phyloP scores from a whole-genome alignment of 306 rosid genomes.

The Castanea mollissima region DNA sequence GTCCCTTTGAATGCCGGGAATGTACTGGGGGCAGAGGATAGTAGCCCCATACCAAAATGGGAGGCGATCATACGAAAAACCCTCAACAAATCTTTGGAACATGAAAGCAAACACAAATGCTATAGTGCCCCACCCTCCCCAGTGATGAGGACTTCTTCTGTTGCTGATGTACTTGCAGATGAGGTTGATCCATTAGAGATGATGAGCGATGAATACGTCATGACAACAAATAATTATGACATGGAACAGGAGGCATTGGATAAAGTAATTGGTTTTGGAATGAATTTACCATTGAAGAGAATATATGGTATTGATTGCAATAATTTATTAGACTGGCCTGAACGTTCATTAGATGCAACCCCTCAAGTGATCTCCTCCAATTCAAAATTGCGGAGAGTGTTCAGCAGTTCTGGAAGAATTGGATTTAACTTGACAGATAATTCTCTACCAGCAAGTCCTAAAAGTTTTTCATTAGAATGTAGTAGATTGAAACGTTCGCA shows the following conservation, averaged over 20 bases:
- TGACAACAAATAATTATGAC: conserved; percentile 23
- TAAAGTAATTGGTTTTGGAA: conserved; percentile 41
- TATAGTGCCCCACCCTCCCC: conserved; percentile 96
- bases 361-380: conserved; percentile 59
- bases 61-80: conserved; percentile 83
- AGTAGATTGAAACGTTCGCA: conserved; percentile 53
- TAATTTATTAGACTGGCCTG: conserved; percentile 83
- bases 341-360: conserved; percentile 70
- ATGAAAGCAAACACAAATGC: conserved; percentile 62
- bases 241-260: conserved; percentile 38
- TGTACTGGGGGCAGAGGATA: conserved; percentile 91
- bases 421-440: conserved; percentile 53
- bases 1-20: conserved; percentile 97
- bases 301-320: conserved; percentile 57
- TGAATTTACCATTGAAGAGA: conserved; percentile 52
- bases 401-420: conserved; percentile 78
- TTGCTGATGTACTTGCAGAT: conserved; percentile 64
- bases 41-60: conserved; percentile 79
- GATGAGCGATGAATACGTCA: conserved; percentile 36
- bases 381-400: conserved; percentile 70
- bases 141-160: conserved; percentile 73
- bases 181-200: conserved; percentile 50
- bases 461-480: conserved; percentile 15
- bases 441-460: conserved; percentile 29
- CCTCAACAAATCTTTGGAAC: conserved; percentile 66